These are phyloP conservation scores for Blastocystis sp. DNA, from an alignment of 352 stramenopile genomes.

Conservation along the genomic window DNA sequence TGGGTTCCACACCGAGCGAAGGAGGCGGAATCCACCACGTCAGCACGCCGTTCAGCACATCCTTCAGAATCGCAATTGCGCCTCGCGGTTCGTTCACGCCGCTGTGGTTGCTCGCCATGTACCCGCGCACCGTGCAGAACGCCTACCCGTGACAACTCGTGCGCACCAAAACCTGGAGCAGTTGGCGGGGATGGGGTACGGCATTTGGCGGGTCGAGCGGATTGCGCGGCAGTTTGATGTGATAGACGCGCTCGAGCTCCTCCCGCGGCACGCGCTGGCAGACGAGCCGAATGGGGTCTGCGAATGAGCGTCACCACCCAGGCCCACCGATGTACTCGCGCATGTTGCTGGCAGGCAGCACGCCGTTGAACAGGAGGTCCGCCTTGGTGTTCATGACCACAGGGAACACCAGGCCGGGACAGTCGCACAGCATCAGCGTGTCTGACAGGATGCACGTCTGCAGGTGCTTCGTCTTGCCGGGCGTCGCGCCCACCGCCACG, in stretches of 20 bases:
- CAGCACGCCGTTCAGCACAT: slow-evolving; percentile 94
- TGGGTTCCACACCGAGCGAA: neutral
- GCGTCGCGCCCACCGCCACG: slow-evolving; percentile 92
- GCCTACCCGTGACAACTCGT: slow-evolving; percentile 72
- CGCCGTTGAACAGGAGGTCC: slow-evolving; percentile 96
- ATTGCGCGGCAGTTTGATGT: slow-evolving; percentile 82
- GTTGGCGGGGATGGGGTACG: slow-evolving; percentile 73
- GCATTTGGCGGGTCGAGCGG: slow-evolving; percentile 27
- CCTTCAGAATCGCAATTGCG: slow-evolving; percentile 90
- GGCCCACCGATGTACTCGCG: slow-evolving; percentile 82
- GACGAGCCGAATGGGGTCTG: slow-evolving; percentile 86
- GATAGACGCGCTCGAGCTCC: slow-evolving; percentile 92
- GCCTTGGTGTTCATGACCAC: slow-evolving; percentile 95
- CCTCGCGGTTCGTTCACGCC: slow-evolving; percentile 89
- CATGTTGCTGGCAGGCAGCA: slow-evolving; percentile 96
- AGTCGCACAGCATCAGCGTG: slow-evolving; percentile 97
- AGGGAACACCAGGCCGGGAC: slow-evolving; percentile 97
- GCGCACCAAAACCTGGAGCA: slow-evolving; percentile 57
- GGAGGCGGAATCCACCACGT: slow-evolving; percentile 92
- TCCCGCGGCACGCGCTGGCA: slow-evolving; percentile 88
- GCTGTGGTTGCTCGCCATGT: slow-evolving; percentile 88
- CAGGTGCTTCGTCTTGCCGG: slow-evolving; percentile 99
- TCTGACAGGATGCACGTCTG: slow-evolving; percentile 95
- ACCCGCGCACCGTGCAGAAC: slow-evolving; percentile 82
- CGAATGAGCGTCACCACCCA: neutral